Evolutionary conservation across 306 rosid genomes (phyloP), one percentile per base, ranked within the genome.

Genomic region (Glycine tomentella): DNA sequence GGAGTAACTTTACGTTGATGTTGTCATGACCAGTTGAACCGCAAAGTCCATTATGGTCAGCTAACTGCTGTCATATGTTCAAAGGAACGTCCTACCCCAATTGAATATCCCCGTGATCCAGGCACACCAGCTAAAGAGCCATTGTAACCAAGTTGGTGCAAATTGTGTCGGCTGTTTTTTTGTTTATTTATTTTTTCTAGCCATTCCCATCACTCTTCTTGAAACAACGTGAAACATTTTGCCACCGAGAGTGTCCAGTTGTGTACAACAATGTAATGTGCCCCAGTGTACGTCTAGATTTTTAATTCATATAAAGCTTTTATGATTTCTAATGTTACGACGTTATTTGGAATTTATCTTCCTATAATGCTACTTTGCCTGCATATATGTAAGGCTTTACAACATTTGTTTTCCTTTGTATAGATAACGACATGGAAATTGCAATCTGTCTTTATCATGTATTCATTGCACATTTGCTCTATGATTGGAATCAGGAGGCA

Each of bases 51-150:
- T n/a, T 79, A 84, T 73, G 96, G 96, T 70, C 99, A 90, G 87
- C 92, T 97, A 74, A 95, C 96, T 52, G 97, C 88, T 50, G 83
- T 93, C 46, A 72, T 95, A 76, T 92, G 92, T 57, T 77, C 84
- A 16, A 93, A 93, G 87, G 87, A 87, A 57, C 92, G 69, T 49
- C 77, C 88, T 69, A 91, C 97, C 38, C 95, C 95, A 11, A 72
- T 63, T 84, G 91, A 84, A 81, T 95, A 90, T 87, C 97, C 97
- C 85, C 93, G 96, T 4, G 82, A 79, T 86, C 93, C 98, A 45
- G 97, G 99, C 79, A 90, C 90, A 61, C 98, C 96, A 8, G 92
- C 88, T 3, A 91, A 91, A 89, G 83, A 76, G 74, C 98, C 98
- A 70, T 63, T 93, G 84, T 93, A 80, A 85, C 72, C 81, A 64